phyloP scores from a whole-genome alignment of 2,329 filamentous ascomycete genomes.

The Clarireedia paspali region DNA sequence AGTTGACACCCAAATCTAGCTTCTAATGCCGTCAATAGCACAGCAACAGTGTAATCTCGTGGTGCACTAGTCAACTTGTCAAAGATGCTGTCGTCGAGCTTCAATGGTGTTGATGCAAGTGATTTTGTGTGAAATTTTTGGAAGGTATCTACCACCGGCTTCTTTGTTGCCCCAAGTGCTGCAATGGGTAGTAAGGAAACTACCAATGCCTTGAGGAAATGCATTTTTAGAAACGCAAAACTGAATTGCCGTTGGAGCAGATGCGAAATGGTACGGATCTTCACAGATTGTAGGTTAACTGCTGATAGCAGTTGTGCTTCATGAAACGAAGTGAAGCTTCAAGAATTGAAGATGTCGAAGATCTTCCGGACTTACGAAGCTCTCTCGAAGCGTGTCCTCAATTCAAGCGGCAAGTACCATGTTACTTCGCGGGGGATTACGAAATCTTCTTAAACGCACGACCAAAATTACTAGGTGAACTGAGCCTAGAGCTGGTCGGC shows the following conservation, averaged over 20 bases:
- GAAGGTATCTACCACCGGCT: slow-evolving; percentile 60
- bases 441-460: not conserved
- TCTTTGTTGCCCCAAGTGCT: slow-evolving; percentile 52
- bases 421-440: slow-evolving; percentile 4
- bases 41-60: slow-evolving; percentile 73
- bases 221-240: slow-evolving; percentile 48
- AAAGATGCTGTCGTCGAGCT: slow-evolving; percentile 72
- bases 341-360: not conserved
- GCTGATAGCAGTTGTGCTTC: not conserved
- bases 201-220: slow-evolving; percentile 55
- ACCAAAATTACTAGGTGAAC: not conserved
- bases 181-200: slow-evolving; percentile 54
- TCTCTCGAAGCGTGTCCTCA: slow-evolving; percentile 9
- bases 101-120: slow-evolving; percentile 58
- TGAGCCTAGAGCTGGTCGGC: not conserved
- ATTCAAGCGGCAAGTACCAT: slow-evolving; percentile 8
- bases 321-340: not conserved
- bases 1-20: slow-evolving; percentile 75
- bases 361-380: slow-evolving; percentile 5
- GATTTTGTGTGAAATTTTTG: slow-evolving; percentile 61
- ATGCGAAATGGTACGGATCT: not conserved
- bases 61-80: slow-evolving; percentile 66
- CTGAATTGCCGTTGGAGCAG: slow-evolving; percentile 4
- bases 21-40: slow-evolving; percentile 84
- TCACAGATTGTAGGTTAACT: not conserved